Evolutionary conservation across 1,139 yeast genomes (phyloP).

Genomic region (Taphrina wiesneri): DNA sequence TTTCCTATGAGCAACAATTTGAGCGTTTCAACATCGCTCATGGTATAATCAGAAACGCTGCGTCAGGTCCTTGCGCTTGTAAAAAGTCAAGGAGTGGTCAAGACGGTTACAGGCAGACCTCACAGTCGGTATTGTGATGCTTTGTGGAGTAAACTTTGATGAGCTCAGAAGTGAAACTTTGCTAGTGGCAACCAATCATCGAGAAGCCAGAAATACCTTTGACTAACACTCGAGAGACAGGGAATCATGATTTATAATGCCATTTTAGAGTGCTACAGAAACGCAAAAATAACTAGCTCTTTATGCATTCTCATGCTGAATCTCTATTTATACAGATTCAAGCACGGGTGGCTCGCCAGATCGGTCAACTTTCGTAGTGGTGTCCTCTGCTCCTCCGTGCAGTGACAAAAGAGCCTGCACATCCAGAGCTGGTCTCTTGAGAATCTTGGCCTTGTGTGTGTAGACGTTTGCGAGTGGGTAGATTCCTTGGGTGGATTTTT

Average conservation of each 20-base stretch:
- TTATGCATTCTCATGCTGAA: conserved; percentile 6
- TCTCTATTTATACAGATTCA: conserved; percentile 62
- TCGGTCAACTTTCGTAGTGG: conserved; percentile 83
- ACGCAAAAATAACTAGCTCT: conserved; percentile 4
- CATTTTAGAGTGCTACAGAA: conserved; percentile 18
- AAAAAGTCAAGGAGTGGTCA: no score
- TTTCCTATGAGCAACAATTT: conserved; percentile 31
- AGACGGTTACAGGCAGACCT: no score
- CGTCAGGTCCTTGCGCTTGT: no score
- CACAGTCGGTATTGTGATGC: neutral
- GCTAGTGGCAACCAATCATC: neutral
- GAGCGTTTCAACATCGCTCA: conserved; percentile 30
- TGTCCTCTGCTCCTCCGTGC: conserved; percentile 76
- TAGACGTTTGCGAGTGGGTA: conserved; percentile 89
- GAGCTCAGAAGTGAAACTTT: neutral
- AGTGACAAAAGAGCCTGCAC: conserved; percentile 83
- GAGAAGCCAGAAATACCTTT: neutral
- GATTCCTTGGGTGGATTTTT: conserved; percentile 79
- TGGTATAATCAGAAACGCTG: no score
- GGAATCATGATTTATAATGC: neutral
- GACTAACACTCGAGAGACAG: neutral
- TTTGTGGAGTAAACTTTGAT: neutral
- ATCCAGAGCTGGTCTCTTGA: conserved; percentile 89
- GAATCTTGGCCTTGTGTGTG: conserved; percentile 87
- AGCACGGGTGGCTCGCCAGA: conserved; percentile 83